Percentiles rank a stretch among this genome's conserved stretches.
These are phyloP conservation scores for Clohesyomyces aquaticus DNA, from an alignment of 495 filamentous ascomycete species.

Conservation along the genomic window DNA sequence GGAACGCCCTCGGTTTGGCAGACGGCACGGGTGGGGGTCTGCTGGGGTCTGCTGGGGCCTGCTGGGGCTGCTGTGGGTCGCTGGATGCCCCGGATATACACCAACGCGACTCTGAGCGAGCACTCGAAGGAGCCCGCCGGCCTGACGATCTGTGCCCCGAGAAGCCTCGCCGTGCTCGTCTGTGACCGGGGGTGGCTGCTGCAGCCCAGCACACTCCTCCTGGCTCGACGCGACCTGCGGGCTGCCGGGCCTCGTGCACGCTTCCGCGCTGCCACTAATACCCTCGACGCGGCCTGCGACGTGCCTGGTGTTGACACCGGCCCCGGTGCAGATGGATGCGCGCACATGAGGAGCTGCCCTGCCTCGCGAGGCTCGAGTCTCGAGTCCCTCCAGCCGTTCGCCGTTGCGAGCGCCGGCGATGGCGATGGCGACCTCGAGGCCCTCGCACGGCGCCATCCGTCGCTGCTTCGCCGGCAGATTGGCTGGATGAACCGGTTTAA, in stretches of 20 bases:
- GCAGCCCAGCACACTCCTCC: slow-evolving; percentile 3
- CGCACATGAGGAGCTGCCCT: too few species aligned
- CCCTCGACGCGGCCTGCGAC: not conserved
- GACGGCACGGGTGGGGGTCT: not conserved
- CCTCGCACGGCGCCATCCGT: slow-evolving; percentile 18
- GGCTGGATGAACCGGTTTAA: slow-evolving; percentile 22
- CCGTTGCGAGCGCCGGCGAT: not conserved
- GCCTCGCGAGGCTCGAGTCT: too few species aligned
- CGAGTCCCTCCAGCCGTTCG: too few species aligned
- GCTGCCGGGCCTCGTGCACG: slow-evolving; percentile 13
- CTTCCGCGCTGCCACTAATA: not conserved
- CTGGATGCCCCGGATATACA: too few species aligned
- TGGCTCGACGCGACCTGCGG: slow-evolving; percentile 2
- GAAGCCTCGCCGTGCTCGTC: not conserved
- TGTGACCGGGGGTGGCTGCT: too few species aligned
- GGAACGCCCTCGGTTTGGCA: not conserved
- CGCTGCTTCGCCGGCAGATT: slow-evolving; percentile 3
- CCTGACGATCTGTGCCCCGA: not conserved
- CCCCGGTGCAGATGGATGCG: too few species aligned
- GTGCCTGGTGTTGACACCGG: not conserved
- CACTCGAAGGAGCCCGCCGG: too few species aligned
- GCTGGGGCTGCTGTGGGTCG: too few species aligned
- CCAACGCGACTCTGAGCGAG: too few species aligned
- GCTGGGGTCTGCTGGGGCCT: not conserved
- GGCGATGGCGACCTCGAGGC: not conserved